These are phyloP conservation scores for Globisporangium parvum DNA, from an alignment of 352 stramenopile genomes.

Conservation along the genomic window DNA sequence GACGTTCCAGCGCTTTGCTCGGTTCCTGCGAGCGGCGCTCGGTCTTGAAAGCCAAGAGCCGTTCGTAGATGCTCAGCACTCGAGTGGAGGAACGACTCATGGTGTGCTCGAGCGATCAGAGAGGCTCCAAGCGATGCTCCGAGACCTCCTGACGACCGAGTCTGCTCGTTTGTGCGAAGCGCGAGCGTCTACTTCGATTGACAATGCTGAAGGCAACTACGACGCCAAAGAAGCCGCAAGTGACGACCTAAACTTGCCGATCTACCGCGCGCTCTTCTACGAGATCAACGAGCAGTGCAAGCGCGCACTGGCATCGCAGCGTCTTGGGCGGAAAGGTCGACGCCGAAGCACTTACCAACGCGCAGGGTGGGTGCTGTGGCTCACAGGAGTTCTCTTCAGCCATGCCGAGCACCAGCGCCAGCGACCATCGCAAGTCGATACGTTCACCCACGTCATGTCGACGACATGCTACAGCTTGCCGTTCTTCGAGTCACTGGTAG, in stretches of 20 bases:
- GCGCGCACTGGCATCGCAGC: background rate
- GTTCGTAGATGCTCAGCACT: background rate
- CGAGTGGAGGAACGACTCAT: no score
- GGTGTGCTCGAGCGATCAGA: background rate
- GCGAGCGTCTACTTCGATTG: background rate
- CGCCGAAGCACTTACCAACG: background rate
- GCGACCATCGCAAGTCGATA: background rate
- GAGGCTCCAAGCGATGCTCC: conserved; percentile 1
- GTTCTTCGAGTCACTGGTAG: conserved; percentile 24
- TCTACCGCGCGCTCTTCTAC: conserved; percentile 22
- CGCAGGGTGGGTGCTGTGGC: conserved; percentile 28
- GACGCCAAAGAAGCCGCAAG: no score
- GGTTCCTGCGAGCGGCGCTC: conserved; percentile 20
- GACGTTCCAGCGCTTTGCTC: conserved; percentile 11
- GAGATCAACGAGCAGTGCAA: conserved; percentile 16
- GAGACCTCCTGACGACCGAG: conserved; percentile 4
- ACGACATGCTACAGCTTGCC: conserved; percentile 16
- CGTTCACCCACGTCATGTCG: background rate
- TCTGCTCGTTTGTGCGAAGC: background rate
- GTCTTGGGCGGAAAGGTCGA: background rate
- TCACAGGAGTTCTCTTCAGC: conserved; percentile 18
- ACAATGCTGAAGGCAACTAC: background rate
- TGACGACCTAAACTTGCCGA: background rate
- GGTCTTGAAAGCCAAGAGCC: conserved; percentile 23
- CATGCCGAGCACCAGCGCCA: background rate